Base-by-base conservation (phyloP, 2,329 filamentous ascomycete species). In the Coniochaeta sp. region DNA sequence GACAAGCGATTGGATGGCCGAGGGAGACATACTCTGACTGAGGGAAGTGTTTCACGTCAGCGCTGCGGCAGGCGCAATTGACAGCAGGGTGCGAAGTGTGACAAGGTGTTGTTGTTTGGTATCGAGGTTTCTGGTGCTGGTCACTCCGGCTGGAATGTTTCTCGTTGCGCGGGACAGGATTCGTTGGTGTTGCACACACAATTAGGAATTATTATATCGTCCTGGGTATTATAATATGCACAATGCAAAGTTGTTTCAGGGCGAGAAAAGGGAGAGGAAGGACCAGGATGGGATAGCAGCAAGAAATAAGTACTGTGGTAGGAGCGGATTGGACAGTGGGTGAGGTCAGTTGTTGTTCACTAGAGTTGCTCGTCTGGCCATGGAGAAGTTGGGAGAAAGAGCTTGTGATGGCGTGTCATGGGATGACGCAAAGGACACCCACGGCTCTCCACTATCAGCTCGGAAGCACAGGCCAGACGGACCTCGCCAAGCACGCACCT, bases 371-470 rank as follows among this genome's bases (percentile, higher is more conserved):
- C 22, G 2, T 10, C 19, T 24, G n/a, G 30, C 10, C 17, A 32
- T 36, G 34, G 34, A 36, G 30, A 56, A 56, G 34, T 38, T 28
- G 47, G 26, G 26, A 22, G 26, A 28, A 28, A 38, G 32, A 56
- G 54, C 52, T 36, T 38, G 54, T 56, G 54, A 55, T 56, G 54
- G 54, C 54, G 38, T 56, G 54, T 34, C 54, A 56, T 56, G 30
- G 26, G 30, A 56, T 56, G 54, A 56, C 54, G 54, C 54, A 56
- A 36, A 28, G 17, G 52, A 8, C 22, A 28, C 30, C 52, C 52
- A 36, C 52, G 38, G 54, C 54, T 36, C 28, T 38, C 30, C 54
- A 34, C 54, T 9, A 52, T 52, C 47, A 52, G 47, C 47, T 52
- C n/a, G 47, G n/a, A n/a, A 56, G 54, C 54, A 34, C 28, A n/a